These are phyloP conservation scores for Hirschfeldia incana DNA, from an alignment of 345 rosid genomes.

Conservation along the genomic window DNA sequence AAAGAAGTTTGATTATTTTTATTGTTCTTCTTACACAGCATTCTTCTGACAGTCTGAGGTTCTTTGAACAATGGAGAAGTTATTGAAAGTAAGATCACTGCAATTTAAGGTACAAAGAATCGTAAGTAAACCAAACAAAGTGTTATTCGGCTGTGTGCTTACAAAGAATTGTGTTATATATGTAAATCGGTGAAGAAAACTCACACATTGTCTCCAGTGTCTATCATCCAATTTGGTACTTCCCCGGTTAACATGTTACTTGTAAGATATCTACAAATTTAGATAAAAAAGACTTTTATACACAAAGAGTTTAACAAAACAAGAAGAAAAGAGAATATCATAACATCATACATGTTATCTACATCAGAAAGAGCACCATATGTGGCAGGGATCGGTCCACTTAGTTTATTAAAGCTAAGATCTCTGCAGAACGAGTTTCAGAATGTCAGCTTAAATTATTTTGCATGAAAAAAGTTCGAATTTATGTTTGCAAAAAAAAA, in stretches of 20 bases:
- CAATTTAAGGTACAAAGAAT: conserved; percentile 7
- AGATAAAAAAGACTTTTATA: conserved; percentile 20
- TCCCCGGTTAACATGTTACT: conserved; percentile 53
- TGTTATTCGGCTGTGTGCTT: neutral
- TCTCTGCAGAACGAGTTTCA: conserved; percentile 44
- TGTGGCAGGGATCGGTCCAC: conserved; percentile 46
- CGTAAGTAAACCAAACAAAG: neutral
- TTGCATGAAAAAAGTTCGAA: neutral
- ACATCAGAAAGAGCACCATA: conserved; percentile 20
- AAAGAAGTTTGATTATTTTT: neutral
- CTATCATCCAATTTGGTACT: conserved; percentile 49
- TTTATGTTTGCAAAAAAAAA: neutral
- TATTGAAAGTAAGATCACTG: conserved; percentile 77
- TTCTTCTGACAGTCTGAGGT: conserved; percentile 38
- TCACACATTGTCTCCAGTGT: conserved; percentile 49
- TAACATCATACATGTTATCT: conserved; percentile 22
- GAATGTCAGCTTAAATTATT: neutral
- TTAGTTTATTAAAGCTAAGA: conserved; percentile 60
- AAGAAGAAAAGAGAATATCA: neutral
- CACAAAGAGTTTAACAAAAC: conserved; percentile 3
- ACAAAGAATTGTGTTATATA: neutral
- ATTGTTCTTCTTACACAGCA: conserved; percentile 42
- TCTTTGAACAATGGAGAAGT: conserved; percentile 44
- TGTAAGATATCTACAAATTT: conserved; percentile 34
- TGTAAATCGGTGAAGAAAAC: conserved; percentile 4